Conservation (phyloP, 2,329 filamentous ascomycete species). For the Neopestalotiopsis sp. region DNA sequence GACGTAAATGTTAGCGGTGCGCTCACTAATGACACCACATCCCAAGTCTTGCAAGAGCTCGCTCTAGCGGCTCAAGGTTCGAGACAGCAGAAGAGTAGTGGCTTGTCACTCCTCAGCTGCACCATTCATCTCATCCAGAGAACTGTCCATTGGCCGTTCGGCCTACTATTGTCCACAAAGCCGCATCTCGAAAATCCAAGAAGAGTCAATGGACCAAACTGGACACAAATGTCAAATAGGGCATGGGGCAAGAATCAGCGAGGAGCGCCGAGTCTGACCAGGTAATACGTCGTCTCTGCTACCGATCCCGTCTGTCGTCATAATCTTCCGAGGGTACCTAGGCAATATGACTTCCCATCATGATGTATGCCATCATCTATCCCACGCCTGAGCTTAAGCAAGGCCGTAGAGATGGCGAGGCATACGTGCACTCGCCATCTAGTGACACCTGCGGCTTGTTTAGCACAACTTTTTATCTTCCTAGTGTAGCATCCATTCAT, state of each 20-base stretch:
- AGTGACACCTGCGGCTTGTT: not conserved
- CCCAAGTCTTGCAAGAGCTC: not conserved
- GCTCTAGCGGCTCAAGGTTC: not conserved
- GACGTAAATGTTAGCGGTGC: not conserved
- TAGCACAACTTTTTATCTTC: not conserved
- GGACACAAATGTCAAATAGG: not conserved
- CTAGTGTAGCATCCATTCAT: not conserved
- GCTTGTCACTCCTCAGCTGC: not conserved
- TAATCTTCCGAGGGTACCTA: not conserved
- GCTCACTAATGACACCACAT: constrained; percentile 10
- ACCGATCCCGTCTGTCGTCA: not conserved
- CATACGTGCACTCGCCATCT: not conserved
- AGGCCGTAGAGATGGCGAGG: not conserved
- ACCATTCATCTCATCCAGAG: not conserved
- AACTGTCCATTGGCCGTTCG: not conserved
- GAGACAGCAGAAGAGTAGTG: constrained; percentile 7
- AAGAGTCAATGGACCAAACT: not conserved
- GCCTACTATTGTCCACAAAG: not conserved
- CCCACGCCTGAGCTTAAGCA: not conserved
- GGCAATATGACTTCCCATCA: not conserved
- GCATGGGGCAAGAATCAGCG: not conserved
- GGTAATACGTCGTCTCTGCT: not conserved
- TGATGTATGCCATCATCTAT: not conserved
- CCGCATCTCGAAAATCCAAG: not conserved
- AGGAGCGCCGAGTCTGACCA: not conserved